Base-by-base conservation (phyloP, 441 rosid genomes). In the Omphalea diandra region DNA sequence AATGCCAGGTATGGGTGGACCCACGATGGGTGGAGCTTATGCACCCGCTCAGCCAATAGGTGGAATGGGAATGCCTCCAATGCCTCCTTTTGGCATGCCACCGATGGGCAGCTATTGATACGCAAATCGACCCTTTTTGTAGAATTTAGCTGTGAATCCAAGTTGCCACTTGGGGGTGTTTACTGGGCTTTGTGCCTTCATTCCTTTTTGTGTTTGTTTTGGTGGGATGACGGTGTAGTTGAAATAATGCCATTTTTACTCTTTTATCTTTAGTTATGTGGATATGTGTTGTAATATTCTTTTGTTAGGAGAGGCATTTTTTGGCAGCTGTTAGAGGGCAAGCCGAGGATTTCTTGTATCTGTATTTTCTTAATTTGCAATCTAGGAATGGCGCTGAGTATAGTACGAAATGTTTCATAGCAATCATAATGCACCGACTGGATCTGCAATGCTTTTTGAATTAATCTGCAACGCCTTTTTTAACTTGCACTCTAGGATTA, bases 61-160 rank as follows among this genome's bases (percentile, higher is more conserved):
- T 0, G 99, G 90, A 31, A 86, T 89, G 90, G 97, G 97, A 18
- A 89, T 95, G 98, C 96, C 91, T 20, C 90, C 92, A 0, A 87
- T 94, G 99, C 97, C 99, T 20, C 83, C 98, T 54, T 92, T 74
- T 20, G 99, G 99, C 63, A 90, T 93, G 97, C 97, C 97, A 5
- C 87, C 97, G 5, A 93, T 93, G 99, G 94, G 98, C 46, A 80
- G 87, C 77, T 93, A 92, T 79, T 94, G 80, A 84, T 36, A 10
- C 49, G 17, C 40, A 56, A 11, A 36, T 29, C 24, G 49, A 27
- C 60, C 22, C 49, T 50, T 73, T 77, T 41, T 31, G 77, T 73
- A 73, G 76, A 71, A 35, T 68, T 71, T 80, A 68, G 77, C 44
- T 6, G 64, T 27, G 61, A 60, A 70, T 71, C 61, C 41, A 57